A percentile compares a stretch with the other conserved stretches of the same genome.
These are phyloP conservation scores for Cadophora sp. DNA, from an alignment of 2,329 filamentous ascomycete species.

Conservation along the genomic window DNA sequence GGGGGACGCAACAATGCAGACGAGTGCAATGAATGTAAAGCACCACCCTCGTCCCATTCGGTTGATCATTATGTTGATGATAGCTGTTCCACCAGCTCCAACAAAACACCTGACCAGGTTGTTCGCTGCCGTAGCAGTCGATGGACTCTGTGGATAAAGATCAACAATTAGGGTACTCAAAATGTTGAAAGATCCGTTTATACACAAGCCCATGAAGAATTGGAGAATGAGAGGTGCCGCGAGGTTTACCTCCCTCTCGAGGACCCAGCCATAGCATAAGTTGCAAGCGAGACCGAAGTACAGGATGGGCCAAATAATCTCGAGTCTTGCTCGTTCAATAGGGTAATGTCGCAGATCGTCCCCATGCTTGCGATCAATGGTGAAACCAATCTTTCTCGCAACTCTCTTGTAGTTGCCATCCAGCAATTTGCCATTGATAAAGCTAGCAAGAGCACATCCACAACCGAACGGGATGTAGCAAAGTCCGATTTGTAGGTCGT, in stretches of 20 bases:
- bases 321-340: constrained; percentile 52
- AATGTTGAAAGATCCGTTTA: constrained; percentile 68
- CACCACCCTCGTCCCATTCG: constrained; percentile 66
- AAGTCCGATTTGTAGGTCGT: constrained; percentile 44
- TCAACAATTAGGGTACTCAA: constrained; percentile 70
- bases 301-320: constrained; percentile 61
- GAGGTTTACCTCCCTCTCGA: constrained; percentile 57
- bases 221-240: constrained; percentile 61
- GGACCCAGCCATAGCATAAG: constrained; percentile 63
- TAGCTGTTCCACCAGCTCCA: constrained; percentile 63
- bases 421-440: constrained; percentile 60
- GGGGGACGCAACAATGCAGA: constrained; percentile 57
- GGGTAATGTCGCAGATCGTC: constrained; percentile 46
- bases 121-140: constrained; percentile 68
- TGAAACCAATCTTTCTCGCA: constrained; percentile 65
- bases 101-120: constrained; percentile 68
- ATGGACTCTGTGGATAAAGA: constrained; percentile 64
- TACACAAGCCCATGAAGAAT: constrained; percentile 62
- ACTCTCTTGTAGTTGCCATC: constrained; percentile 75
- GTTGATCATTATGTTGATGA: constrained; percentile 64
- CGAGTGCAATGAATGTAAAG: constrained; percentile 63
- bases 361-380: constrained; percentile 62
- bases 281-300: constrained; percentile 59
- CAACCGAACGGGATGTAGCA: constrained; percentile 52
- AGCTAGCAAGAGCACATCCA: constrained; percentile 59